Evolutionary conservation across 2,329 filamentous ascomycete genomes (phyloP).

Genomic region (Fusarium sp.): DNA sequence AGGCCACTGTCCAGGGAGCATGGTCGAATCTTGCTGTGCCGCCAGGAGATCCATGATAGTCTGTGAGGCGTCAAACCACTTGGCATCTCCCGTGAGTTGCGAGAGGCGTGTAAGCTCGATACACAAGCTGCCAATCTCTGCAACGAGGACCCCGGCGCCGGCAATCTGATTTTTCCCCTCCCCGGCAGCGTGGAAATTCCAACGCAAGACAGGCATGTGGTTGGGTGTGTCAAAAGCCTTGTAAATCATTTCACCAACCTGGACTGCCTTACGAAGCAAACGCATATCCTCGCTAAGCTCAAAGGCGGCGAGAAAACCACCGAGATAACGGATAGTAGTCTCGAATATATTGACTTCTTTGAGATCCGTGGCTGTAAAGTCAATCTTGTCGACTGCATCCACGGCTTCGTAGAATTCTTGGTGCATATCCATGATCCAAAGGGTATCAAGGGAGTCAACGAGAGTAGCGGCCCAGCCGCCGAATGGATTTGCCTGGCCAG

Average conservation of each 20-base stretch:
- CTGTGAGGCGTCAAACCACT: slow-evolving; percentile 78
- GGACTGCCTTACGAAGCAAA: slow-evolving; percentile 69
- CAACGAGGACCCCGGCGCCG: slow-evolving; percentile 53
- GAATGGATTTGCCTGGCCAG: slow-evolving; percentile 63
- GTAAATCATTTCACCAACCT: slow-evolving; percentile 72
- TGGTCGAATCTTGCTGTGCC: slow-evolving; percentile 70
- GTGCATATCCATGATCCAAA: slow-evolving; percentile 76
- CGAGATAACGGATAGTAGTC: slow-evolving; percentile 76
- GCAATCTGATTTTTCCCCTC: slow-evolving; percentile 44
- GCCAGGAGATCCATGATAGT: slow-evolving; percentile 74
- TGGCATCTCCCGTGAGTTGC: slow-evolving; percentile 75
- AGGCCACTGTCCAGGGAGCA: slow-evolving; percentile 79
- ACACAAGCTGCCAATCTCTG: slow-evolving; percentile 69
- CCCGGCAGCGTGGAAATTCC: slow-evolving; percentile 53
- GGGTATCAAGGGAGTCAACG: slow-evolving; percentile 74
- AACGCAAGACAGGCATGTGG: slow-evolving; percentile 66
- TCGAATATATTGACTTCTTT: slow-evolving; percentile 72
- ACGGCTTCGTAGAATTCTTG: slow-evolving; percentile 73
- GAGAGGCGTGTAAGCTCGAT: slow-evolving; percentile 78
- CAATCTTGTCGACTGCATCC: slow-evolving; percentile 64
- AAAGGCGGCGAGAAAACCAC: slow-evolving; percentile 74
- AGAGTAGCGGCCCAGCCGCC: slow-evolving; percentile 74
- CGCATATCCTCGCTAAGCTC: slow-evolving; percentile 67
- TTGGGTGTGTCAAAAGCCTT: slow-evolving; percentile 74
- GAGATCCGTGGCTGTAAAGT: slow-evolving; percentile 64